A percentile compares a stretch with the other conserved stretches of the same genome.
phyloP scores from a whole-genome alignment of 129 eudicot genomes.

The Pulicaria dysenterica region DNA sequence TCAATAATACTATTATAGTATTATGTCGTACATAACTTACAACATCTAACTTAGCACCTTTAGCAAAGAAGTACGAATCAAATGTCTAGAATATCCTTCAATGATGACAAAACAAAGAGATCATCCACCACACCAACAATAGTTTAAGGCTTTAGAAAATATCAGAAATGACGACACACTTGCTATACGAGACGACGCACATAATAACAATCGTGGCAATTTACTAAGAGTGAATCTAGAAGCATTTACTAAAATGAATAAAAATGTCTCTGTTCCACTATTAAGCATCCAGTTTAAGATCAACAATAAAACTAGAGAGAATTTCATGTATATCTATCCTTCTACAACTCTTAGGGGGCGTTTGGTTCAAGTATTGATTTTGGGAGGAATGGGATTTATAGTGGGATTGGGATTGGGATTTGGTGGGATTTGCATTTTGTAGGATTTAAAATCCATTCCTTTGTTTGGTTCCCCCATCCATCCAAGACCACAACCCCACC shows the following conservation, averaged over 20 bases:
- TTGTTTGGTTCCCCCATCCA: too few relatives aligned
- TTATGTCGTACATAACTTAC: background rate
- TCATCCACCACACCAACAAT: background rate
- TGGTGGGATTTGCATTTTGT: too few relatives aligned
- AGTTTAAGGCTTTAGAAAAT: background rate
- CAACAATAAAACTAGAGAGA: too few relatives aligned
- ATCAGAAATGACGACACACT: background rate
- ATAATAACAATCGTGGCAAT: background rate
- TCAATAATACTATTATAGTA: background rate
- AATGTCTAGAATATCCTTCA: constrained; percentile 1
- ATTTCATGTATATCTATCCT: too few relatives aligned
- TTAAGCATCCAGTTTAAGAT: constrained; percentile 1
- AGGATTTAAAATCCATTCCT: too few relatives aligned
- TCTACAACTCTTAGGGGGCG: too few relatives aligned
- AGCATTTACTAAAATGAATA: background rate
- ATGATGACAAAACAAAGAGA: background rate
- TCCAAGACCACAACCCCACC: too few relatives aligned
- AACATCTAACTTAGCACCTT: background rate
- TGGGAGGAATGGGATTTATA: too few relatives aligned
- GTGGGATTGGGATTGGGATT: too few relatives aligned
- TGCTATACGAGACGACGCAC: background rate
- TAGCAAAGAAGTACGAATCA: background rate
- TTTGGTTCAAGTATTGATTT: too few relatives aligned
- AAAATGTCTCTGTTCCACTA: background rate
- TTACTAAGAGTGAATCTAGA: background rate